These are phyloP conservation scores for Aurinia saxatilis DNA, from an alignment of 345 rosid species.

Conservation along the genomic window DNA sequence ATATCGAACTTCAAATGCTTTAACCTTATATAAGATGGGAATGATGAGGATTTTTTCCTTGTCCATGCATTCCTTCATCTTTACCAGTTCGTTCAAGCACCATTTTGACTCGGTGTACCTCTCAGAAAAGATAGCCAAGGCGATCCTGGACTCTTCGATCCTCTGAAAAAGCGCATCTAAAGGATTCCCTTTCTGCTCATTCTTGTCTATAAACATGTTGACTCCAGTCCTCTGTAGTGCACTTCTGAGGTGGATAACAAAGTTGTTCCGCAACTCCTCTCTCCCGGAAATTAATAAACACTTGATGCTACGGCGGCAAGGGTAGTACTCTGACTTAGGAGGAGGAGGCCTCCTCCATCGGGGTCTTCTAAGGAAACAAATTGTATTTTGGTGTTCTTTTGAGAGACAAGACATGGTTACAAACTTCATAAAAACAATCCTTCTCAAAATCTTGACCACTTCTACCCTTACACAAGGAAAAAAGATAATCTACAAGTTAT, in stretches of 20 bases:
- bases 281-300: conserved; percentile 14
- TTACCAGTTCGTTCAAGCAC: neutral
- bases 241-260: neutral
- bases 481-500: too few species aligned
- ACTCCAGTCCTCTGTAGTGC: neutral
- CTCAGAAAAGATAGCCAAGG: neutral
- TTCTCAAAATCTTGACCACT: neutral
- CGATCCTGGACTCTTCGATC: neutral
- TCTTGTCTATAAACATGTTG: neutral
- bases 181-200: neutral
- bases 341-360: neutral
- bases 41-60: neutral
- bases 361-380: neutral
- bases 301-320: neutral
- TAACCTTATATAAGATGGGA: neutral
- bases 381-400: neutral
- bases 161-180: neutral
- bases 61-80: neutral
- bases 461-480: neutral
- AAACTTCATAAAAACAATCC: neutral
- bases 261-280: neutral
- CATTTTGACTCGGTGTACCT: neutral
- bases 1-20: neutral
- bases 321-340: neutral
- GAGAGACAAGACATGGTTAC: neutral